A percentile compares a stretch with the other conserved stretches of the same genome.
Conservation (phyloP, 805 yeast species). For the Saccharomycopsis olivae region DNA sequence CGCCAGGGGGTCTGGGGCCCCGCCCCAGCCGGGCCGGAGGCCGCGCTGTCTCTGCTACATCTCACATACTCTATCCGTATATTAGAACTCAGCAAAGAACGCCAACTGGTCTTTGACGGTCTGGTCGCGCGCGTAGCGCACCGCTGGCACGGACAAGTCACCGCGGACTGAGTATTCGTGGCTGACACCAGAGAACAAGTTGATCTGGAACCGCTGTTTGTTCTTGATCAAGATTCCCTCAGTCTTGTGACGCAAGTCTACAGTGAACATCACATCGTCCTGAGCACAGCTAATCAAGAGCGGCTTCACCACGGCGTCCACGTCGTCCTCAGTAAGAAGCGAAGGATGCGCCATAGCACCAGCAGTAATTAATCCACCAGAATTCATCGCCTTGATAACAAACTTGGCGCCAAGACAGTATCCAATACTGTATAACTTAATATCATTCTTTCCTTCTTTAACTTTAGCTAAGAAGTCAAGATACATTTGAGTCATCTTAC, state of each 20-base stretch:
- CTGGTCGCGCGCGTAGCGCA: constrained; percentile 10
- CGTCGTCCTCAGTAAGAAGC: constrained; percentile 52
- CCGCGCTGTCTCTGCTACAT: too few relatives aligned
- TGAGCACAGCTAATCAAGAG: constrained; percentile 68
- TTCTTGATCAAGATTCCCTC: constrained; percentile 46
- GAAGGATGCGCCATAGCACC: constrained; percentile 86
- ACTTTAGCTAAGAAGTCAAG: not conserved
- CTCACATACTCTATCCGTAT: too few relatives aligned
- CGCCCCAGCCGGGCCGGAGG: too few relatives aligned
- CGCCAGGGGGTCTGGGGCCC: too few relatives aligned
- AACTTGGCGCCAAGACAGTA: constrained; percentile 81
- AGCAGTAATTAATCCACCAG: constrained; percentile 34
- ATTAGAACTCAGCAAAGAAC: too few relatives aligned
- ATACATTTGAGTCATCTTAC: not conserved
- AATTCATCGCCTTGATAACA: constrained; percentile 30
- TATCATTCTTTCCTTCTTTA: not conserved
- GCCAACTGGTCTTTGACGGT: too few relatives aligned
- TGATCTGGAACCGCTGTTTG: constrained; percentile 47
- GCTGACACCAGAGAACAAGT: constrained; percentile 47
- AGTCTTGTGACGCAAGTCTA: constrained; percentile 51
- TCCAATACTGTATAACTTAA: constrained; percentile 43
- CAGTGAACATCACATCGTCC: constrained; percentile 50
- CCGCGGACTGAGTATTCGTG: constrained; percentile 85
- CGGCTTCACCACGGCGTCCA: constrained; percentile 51
- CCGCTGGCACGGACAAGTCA: constrained; percentile 33